A percentile compares a stretch with the other conserved stretches of the same genome.
Conservation (phyloP, 345 rosid species). For the Gossypium thurberi region DNA sequence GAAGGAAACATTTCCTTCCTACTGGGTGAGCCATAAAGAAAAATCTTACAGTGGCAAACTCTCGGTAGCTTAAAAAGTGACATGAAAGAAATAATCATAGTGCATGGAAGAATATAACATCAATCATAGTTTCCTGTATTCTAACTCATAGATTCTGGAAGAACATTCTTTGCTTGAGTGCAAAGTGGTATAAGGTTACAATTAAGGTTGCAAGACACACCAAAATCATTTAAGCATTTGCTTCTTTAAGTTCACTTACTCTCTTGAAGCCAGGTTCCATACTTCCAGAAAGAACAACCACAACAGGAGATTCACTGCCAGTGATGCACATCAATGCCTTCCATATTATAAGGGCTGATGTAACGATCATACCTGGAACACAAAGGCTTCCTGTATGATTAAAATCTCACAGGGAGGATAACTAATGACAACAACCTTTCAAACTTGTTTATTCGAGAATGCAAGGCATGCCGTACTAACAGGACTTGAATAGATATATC, state of each 20-base stretch:
- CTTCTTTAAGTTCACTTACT: conserved; percentile 31
- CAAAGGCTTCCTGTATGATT: neutral
- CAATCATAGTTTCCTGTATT: neutral
- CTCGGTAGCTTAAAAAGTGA: neutral
- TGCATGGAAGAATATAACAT: neutral
- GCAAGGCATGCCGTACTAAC: no score
- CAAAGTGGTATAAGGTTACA: neutral
- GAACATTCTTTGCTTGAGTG: neutral
- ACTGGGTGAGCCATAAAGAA: neutral
- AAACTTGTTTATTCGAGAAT: neutral
- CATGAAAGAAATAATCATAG: neutral
- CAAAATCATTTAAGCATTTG: neutral
- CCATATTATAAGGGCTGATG: conserved; percentile 95
- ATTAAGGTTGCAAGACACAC: neutral
- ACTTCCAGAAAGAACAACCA: conserved; percentile 95
- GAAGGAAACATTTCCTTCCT: neutral
- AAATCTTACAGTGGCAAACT: neutral
- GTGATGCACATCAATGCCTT: conserved; percentile 90
- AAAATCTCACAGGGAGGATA: neutral
- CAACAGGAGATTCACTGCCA: conserved; percentile 95
- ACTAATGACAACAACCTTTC: neutral
- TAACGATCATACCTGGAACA: conserved; percentile 79
- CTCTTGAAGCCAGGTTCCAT: conserved; percentile 99
- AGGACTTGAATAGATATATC: no score
- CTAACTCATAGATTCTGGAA: neutral